Evolutionary conservation across 441 rosid genomes (phyloP).

Genomic region (Corymbia calophylla): DNA sequence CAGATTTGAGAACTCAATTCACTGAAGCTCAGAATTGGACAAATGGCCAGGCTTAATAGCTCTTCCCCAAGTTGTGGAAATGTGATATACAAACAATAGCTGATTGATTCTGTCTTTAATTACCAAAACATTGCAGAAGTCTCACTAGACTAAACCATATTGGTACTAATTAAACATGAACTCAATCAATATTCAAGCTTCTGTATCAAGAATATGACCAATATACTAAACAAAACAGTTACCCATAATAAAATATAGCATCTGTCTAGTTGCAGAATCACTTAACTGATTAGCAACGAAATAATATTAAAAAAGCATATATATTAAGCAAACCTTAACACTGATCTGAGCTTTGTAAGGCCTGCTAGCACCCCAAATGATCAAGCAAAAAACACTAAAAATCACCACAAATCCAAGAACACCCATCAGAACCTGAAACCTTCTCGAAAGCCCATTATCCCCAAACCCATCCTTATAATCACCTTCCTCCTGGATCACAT

Average conservation of each 20-base stretch:
- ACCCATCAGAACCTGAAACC: conserved; percentile 36
- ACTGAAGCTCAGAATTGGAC: not conserved
- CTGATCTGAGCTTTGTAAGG: conserved; percentile 25
- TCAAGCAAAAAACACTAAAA: conserved; percentile 29
- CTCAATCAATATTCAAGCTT: not conserved
- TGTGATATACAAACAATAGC: not conserved
- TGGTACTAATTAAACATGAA: not conserved
- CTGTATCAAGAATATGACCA: not conserved
- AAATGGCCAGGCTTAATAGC: not conserved
- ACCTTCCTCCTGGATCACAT: conserved; percentile 35
- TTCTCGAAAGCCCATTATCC: conserved; percentile 18
- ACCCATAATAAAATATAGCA: not conserved
- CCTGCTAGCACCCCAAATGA: conserved; percentile 44
- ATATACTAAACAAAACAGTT: not conserved
- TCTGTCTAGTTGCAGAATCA: not conserved
- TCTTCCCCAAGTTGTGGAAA: not conserved
- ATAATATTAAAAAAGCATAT: not conserved
- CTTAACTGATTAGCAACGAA: not conserved
- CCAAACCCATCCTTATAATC: conserved; percentile 17
- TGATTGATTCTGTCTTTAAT: not conserved
- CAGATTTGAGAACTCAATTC: not conserved
- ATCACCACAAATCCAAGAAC: conserved; percentile 15
- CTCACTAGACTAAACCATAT: not conserved
- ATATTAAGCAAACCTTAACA: conserved; percentile 27
- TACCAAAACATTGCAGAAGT: not conserved